Percentiles rank a stretch among this genome's conserved stretches.
Evolutionary conservation across 345 rosid genomes (phyloP).

Genomic region (Eutrema yunnanense): DNA sequence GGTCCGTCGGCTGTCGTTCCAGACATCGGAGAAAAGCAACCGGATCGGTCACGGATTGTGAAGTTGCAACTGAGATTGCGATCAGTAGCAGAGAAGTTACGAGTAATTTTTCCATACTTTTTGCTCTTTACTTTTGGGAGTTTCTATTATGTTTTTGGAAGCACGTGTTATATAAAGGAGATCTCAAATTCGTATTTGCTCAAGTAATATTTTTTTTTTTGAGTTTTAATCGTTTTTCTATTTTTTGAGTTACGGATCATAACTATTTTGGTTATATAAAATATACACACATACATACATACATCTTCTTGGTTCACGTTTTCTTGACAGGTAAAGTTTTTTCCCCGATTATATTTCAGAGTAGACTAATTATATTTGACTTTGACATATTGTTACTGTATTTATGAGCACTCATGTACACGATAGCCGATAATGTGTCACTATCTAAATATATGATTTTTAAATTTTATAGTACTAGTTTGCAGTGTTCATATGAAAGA

Average conservation of each 20-base stretch:
- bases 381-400: neutral
- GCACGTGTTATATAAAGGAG: neutral
- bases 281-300: too few species aligned
- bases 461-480: too few species aligned
- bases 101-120: neutral
- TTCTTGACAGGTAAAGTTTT: too few species aligned
- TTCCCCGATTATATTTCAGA: too few species aligned
- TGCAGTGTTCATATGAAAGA: neutral
- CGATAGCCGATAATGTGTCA: conserved; percentile 12
- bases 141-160: neutral
- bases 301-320: too few species aligned
- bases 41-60: conserved; percentile 6
- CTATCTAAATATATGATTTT: neutral
- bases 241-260: too few species aligned
- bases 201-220: neutral
- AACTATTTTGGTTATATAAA: too few species aligned
- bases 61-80: neutral
- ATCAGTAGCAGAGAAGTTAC: neutral
- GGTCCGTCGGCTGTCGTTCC: neutral
- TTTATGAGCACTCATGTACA: too few species aligned
- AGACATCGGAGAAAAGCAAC: conserved; percentile 17
- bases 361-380: conserved; percentile 10
- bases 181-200: neutral
- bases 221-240: too few species aligned
- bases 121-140: neutral